Percentiles rank a stretch among this genome's conserved stretches.
Evolutionary conservation across 106 monocot species (phyloP).

Genomic region (Dioscorea alata): DNA sequence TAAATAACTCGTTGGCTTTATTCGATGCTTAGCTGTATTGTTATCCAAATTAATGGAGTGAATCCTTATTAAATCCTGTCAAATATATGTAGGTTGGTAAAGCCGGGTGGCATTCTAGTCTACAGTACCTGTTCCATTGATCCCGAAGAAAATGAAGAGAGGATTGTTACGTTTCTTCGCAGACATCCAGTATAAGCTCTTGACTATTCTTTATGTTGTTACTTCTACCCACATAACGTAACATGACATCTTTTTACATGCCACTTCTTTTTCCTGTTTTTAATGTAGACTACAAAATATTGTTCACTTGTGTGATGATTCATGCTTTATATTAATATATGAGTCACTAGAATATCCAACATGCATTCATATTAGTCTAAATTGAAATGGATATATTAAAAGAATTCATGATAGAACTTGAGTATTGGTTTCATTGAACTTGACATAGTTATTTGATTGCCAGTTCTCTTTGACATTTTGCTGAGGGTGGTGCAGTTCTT

Average conservation of each 20-base stretch:
- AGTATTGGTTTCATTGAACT: no score
- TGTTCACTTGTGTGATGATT: no score
- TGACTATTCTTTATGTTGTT: not conserved
- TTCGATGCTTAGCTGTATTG: no score
- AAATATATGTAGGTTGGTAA: constrained; percentile 64
- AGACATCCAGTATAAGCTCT: constrained; percentile 56
- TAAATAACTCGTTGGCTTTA: no score
- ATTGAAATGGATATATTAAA: not conserved
- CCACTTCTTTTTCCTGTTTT: not conserved
- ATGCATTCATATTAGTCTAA: not conserved
- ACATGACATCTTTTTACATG: not conserved
- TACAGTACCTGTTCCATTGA: constrained; percentile 99
- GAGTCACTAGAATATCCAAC: not conserved
- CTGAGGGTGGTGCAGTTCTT: no score
- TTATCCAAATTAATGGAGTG: no score
- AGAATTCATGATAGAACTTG: no score
- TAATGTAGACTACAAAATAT: no score
- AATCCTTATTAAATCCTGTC: no score
- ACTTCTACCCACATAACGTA: not conserved
- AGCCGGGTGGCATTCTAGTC: constrained; percentile 77
- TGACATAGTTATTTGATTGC: no score
- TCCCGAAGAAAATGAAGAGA: constrained; percentile 86
- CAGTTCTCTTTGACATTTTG: no score
- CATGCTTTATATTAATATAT: no score
- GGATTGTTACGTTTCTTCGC: constrained; percentile 64